Evolutionary conservation across 2,329 filamentous ascomycete species (phyloP).

Genomic region (Geosmithia flava): DNA sequence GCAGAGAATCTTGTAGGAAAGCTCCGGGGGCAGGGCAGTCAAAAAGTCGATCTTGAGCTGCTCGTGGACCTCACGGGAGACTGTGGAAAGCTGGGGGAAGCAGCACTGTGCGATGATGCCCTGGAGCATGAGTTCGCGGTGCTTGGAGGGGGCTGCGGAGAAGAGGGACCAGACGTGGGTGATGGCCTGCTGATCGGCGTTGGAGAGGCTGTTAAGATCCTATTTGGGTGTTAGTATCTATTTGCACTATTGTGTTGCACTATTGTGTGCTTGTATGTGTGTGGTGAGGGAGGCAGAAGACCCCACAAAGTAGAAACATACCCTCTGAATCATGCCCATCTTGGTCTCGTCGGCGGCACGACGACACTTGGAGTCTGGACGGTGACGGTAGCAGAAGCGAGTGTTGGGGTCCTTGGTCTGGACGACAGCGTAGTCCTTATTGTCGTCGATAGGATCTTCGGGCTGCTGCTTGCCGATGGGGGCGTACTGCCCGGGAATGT

Average conservation of each 20-base stretch:
- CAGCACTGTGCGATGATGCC: conserved; percentile 95
- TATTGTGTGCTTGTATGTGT: neutral
- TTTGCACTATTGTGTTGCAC: neutral
- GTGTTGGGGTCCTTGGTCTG: conserved; percentile 54
- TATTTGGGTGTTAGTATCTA: conserved; percentile 17
- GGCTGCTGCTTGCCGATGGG: conserved; percentile 45
- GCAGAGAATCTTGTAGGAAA: conserved; percentile 86
- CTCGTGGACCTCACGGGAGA: conserved; percentile 82
- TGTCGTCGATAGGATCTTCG: conserved; percentile 1
- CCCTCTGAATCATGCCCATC: conserved; percentile 88
- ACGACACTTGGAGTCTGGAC: conserved; percentile 86
- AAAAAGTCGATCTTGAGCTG: conserved; percentile 97
- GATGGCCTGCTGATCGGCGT: conserved; percentile 86
- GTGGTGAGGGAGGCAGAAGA: neutral
- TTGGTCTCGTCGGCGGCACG: conserved; percentile 88
- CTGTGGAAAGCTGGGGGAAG: conserved; percentile 89
- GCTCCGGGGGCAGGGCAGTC: conserved; percentile 73
- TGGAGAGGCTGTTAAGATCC: conserved; percentile 72
- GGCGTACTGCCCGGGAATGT: conserved; percentile 83
- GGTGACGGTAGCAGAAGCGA: conserved; percentile 90
- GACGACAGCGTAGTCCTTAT: conserved; percentile 8
- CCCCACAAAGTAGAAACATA: conserved; percentile 26
- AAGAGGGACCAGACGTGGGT: conserved; percentile 97
- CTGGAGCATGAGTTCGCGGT: conserved; percentile 91
- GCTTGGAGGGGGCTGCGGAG: conserved; percentile 85